A percentile compares a stretch with the other conserved stretches of the same genome.
Evolutionary conservation across 352 stramenopile genomes (phyloP).

Genomic region (Phytophthora rubi): DNA sequence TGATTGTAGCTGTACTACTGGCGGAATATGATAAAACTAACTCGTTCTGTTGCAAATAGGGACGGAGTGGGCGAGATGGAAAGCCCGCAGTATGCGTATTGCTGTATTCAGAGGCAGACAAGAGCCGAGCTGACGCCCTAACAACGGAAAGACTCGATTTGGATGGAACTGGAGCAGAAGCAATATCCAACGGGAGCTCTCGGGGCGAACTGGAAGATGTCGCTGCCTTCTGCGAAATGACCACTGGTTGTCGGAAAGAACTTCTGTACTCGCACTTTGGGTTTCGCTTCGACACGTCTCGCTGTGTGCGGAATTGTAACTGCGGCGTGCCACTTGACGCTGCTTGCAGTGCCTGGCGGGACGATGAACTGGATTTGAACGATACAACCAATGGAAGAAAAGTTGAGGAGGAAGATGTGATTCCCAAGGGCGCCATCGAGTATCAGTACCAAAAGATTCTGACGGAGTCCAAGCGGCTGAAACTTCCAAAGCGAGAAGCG

Average conservation of each 20-base stretch:
- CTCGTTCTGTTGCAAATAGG: constrained; percentile 33
- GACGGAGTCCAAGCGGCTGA: constrained; percentile 43
- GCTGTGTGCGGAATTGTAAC: constrained; percentile 67
- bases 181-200: constrained; percentile 47
- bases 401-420: constrained; percentile 7
- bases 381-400: background rate
- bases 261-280: constrained; percentile 66
- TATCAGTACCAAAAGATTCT: constrained; percentile 70
- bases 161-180: constrained; percentile 18
- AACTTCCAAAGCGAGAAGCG: constrained; percentile 63
- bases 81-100: constrained; percentile 57
- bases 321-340: constrained; percentile 44
- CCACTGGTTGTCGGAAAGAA: constrained; percentile 58
- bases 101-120: constrained; percentile 68
- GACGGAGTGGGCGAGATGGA: constrained; percentile 72
- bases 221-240: constrained; percentile 58
- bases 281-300: constrained; percentile 42
- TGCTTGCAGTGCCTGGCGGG: constrained; percentile 5
- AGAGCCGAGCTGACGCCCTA: constrained; percentile 51
- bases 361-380: constrained; percentile 16
- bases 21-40: background rate
- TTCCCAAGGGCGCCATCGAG: constrained; percentile 48
- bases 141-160: constrained; percentile 48
- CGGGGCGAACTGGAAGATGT: constrained; percentile 58
- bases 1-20: background rate